Conservation (phyloP, 2,329 filamentous ascomycete genomes). For the Elsinoe australis region DNA sequence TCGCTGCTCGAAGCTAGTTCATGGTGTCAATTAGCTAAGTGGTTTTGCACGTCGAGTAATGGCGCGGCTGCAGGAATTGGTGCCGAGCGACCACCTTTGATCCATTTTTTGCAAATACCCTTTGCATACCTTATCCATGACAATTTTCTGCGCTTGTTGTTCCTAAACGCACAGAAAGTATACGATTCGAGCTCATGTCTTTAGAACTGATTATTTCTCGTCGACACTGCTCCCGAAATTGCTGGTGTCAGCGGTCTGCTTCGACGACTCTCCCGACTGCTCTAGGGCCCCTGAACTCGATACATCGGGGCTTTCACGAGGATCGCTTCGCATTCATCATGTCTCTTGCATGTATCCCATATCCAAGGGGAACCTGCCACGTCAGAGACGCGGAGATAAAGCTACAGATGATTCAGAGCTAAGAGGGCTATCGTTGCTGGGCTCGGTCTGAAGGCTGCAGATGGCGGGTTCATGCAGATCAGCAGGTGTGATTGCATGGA, state of each 20-base stretch:
- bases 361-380: conserved; percentile 38
- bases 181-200: too few relatives aligned
- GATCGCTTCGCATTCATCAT: too few relatives aligned
- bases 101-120: background rate
- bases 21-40: background rate
- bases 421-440: background rate
- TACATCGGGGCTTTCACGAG: too few relatives aligned
- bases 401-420: background rate
- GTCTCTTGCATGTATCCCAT: too few relatives aligned
- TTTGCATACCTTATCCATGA: conserved; percentile 2
- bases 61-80: background rate
- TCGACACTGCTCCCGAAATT: too few relatives aligned
- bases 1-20: background rate
- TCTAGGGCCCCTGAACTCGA: too few relatives aligned
- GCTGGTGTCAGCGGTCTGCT: too few relatives aligned
- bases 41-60: background rate
- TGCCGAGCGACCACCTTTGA: background rate
- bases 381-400: conserved; percentile 46
- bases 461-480: conserved; percentile 6
- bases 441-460: background rate
- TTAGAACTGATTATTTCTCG: too few relatives aligned
- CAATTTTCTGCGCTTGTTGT: too few relatives aligned
- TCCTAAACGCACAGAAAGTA: too few relatives aligned
- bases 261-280: too few relatives aligned
- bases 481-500: background rate